Evolutionary conservation across 331 rosid species (phyloP).

Genomic region (Malus hybrid): DNA sequence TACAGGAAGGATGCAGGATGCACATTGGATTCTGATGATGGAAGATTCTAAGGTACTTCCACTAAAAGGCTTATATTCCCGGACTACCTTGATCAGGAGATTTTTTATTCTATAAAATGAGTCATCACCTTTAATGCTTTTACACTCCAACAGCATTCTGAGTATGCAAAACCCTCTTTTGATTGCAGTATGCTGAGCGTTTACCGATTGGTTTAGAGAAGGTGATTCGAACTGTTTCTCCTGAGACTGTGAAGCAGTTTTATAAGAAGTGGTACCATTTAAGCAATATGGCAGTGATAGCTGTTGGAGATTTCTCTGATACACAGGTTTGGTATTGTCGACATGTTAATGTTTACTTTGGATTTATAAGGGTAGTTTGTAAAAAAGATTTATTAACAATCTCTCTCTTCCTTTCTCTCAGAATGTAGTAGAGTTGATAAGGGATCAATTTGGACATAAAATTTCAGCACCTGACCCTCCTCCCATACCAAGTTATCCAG

Average conservation of each 20-base stretch:
- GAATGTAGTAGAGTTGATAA: slow-evolving; percentile 83
- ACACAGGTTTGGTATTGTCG: slow-evolving; percentile 52
- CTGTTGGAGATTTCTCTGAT: slow-evolving; percentile 92
- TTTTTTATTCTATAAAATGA: neutral
- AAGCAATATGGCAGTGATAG: slow-evolving; percentile 91
- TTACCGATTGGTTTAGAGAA: slow-evolving; percentile 85
- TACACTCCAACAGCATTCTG: neutral
- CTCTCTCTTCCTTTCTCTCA: slow-evolving; percentile 25
- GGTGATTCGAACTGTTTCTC: slow-evolving; percentile 72
- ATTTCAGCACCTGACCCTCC: slow-evolving; percentile 60
- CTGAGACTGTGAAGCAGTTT: slow-evolving; percentile 72
- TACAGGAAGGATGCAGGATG: slow-evolving; percentile 92
- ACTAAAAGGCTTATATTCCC: neutral
- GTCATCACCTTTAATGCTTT: neutral
- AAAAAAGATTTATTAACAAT: slow-evolving; percentile 15
- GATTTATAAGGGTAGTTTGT: slow-evolving; percentile 6
- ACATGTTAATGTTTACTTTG: slow-evolving; percentile 4
- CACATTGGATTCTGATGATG: slow-evolving; percentile 87
- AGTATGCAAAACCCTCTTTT: neutral
- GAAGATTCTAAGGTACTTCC: slow-evolving; percentile 79
- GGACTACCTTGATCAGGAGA: neutral
- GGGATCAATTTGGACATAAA: slow-evolving; percentile 73
- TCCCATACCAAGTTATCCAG: slow-evolving; percentile 47
- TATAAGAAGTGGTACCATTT: slow-evolving; percentile 89
- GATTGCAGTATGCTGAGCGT: slow-evolving; percentile 91